Evolutionary conservation across 225 moss, liverwort and hornwort species (phyloP).

Genomic region (Neckera pumila): DNA sequence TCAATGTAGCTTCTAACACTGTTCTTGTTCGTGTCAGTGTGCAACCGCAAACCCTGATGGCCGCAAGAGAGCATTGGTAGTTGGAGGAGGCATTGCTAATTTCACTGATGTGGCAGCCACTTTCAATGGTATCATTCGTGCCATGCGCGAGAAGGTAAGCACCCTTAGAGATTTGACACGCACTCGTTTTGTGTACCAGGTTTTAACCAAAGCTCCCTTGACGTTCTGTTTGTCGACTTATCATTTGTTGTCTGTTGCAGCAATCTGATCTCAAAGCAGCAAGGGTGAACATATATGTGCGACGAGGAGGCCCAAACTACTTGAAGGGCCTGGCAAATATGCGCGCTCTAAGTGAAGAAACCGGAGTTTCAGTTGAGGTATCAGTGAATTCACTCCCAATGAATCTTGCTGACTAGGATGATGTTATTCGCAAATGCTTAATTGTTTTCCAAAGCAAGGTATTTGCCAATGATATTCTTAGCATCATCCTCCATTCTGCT

Average conservation of each 20-base stretch:
- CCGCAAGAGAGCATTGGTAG: slow-evolving; percentile 63
- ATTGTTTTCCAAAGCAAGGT: not conserved
- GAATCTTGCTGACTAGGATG: not conserved
- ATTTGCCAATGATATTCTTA: not conserved
- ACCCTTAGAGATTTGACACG: not conserved
- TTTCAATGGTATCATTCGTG: slow-evolving; percentile 87
- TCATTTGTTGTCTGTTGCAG: slow-evolving; percentile 20
- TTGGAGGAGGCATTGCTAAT: slow-evolving; percentile 92
- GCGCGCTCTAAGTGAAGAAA: slow-evolving; percentile 71
- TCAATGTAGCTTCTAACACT: not conserved
- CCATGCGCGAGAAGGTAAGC: slow-evolving; percentile 81
- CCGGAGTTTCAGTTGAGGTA: slow-evolving; percentile 69
- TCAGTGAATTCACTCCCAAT: not conserved
- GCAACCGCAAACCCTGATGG: slow-evolving; percentile 83
- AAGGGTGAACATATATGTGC: slow-evolving; percentile 73
- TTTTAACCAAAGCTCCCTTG: not conserved
- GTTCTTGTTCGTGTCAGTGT: slow-evolving; percentile 32
- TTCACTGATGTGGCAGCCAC: slow-evolving; percentile 96
- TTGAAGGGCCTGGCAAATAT: slow-evolving; percentile 78
- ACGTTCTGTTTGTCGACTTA: not conserved
- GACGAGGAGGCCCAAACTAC: slow-evolving; percentile 91
- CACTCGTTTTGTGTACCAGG: not conserved
- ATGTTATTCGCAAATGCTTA: not conserved
- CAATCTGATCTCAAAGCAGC: slow-evolving; percentile 88
- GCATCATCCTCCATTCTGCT: not conserved